Conservation (phyloP, 148 eudicot genomes). For the Rhododendron henanense region DNA sequence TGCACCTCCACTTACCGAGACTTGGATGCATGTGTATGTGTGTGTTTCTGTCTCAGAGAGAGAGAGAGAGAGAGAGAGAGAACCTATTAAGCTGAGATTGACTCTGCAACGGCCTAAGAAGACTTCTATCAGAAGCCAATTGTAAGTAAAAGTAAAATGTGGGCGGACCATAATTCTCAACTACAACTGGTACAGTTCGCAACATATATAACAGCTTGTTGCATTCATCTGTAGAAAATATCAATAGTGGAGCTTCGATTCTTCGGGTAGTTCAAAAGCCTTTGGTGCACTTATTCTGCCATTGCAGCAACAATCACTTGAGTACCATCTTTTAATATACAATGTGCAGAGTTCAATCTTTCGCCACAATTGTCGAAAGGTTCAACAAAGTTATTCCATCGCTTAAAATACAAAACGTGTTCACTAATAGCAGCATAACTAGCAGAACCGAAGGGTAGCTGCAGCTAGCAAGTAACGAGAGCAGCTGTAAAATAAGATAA, state of each 20-base stretch:
- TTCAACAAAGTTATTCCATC: background rate
- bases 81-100: background rate
- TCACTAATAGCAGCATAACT: background rate
- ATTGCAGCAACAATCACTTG: background rate
- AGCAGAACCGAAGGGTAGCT: background rate
- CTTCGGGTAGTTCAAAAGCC: background rate
- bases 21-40: background rate
- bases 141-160: background rate
- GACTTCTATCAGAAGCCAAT: background rate
- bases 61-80: too few relatives aligned
- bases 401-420: background rate
- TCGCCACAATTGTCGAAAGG: background rate
- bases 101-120: background rate
- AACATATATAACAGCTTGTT: background rate
- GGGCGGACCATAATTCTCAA: background rate
- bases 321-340: background rate
- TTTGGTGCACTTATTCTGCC: background rate
- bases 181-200: background rate
- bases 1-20: background rate
- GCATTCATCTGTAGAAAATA: background rate
- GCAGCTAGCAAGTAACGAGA: background rate
- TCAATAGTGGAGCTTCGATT: background rate
- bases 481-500: background rate
- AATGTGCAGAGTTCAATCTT: background rate
- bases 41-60: background rate